These are phyloP conservation scores for Rhizopogon vinicolor DNA, from an alignment of 768 basidiomycete genomes.

Conservation along the genomic window DNA sequence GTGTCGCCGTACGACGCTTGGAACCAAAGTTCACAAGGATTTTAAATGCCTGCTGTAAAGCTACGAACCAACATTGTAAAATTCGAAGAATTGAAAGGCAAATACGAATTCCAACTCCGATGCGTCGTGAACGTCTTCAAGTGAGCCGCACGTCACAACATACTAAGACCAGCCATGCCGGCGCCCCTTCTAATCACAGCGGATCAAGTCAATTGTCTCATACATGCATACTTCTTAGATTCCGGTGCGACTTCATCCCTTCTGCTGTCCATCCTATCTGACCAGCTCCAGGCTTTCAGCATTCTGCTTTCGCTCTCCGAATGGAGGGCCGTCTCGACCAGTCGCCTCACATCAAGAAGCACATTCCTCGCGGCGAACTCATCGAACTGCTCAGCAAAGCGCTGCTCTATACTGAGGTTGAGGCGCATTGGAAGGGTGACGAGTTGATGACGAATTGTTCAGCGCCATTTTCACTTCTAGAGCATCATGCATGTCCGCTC, in stretches of 20 bases:
- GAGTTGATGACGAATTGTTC: conserved; percentile 62
- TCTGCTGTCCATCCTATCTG: conserved; percentile 5
- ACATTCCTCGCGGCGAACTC: conserved; percentile 78
- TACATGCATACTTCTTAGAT: conserved; percentile 80
- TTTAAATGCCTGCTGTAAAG: too few species aligned
- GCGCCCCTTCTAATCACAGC: conserved; percentile 63
- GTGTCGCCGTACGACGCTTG: too few species aligned
- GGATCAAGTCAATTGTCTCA: conserved; percentile 82
- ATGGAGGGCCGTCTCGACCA: conserved; percentile 69
- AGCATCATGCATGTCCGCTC: conserved; percentile 64
- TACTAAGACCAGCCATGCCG: conserved; percentile 19
- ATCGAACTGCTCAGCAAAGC: conserved; percentile 79
- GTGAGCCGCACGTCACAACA: neutral
- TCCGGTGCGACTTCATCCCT: conserved; percentile 46
- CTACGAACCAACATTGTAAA: too few species aligned
- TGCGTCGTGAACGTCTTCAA: neutral
- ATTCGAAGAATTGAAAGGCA: too few species aligned
- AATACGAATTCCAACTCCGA: neutral
- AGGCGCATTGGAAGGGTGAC: conserved; percentile 74
- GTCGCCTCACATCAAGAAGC: conserved; percentile 63
- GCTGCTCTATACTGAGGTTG: conserved; percentile 76
- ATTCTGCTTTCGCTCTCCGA: conserved; percentile 77
- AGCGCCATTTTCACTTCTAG: conserved; percentile 67
- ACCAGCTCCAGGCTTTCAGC: conserved; percentile 57
- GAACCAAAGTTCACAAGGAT: too few species aligned